A percentile compares a stretch with the other conserved stretches of the same genome.
Conservation (phyloP, 2,329 filamentous ascomycete genomes). For the Curvularia sp. region DNA sequence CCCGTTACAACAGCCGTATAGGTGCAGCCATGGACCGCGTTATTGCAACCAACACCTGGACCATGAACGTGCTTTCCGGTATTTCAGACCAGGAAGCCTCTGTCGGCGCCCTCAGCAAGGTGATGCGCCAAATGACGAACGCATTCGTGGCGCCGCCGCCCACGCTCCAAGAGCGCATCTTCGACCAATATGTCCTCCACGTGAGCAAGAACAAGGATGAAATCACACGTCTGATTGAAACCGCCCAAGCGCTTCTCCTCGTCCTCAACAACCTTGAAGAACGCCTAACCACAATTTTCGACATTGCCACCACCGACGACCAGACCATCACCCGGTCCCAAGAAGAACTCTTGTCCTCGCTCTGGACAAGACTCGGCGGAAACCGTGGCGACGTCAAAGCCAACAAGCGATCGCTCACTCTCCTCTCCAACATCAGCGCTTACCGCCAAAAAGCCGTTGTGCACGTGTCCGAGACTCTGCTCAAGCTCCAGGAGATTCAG, state of each 20-base stretch:
- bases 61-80: conserved; percentile 70
- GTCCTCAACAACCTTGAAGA: conserved; percentile 73
- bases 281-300: conserved; percentile 72
- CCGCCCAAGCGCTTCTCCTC: conserved; percentile 72
- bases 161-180: conserved; percentile 59
- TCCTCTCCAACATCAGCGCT: conserved; percentile 69
- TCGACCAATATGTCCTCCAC: conserved; percentile 79
- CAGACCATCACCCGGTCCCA: conserved; percentile 65
- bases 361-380: conserved; percentile 78
- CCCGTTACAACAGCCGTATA: conserved; percentile 78
- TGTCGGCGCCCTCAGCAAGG: conserved; percentile 50
- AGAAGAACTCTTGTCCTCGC: conserved; percentile 70
- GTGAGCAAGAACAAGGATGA: conserved; percentile 73
- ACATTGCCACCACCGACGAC: conserved; percentile 70
- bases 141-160: conserved; percentile 61
- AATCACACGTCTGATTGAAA: conserved; percentile 70
- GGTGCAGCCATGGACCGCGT: conserved; percentile 76
- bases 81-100: conserved; percentile 58
- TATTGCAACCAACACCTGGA: conserved; percentile 78
- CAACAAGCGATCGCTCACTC: conserved; percentile 67
- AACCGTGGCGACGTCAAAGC: conserved; percentile 68
- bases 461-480: conserved; percentile 73
- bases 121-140: conserved; percentile 58
- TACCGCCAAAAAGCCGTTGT: conserved; percentile 71
- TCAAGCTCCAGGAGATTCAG: conserved; percentile 77